Evolutionary conservation across 2,329 filamentous ascomycete species (phyloP), one percentile per base, ranked within the genome.

Genomic region (Zelopaecilomyces penicillatus): DNA sequence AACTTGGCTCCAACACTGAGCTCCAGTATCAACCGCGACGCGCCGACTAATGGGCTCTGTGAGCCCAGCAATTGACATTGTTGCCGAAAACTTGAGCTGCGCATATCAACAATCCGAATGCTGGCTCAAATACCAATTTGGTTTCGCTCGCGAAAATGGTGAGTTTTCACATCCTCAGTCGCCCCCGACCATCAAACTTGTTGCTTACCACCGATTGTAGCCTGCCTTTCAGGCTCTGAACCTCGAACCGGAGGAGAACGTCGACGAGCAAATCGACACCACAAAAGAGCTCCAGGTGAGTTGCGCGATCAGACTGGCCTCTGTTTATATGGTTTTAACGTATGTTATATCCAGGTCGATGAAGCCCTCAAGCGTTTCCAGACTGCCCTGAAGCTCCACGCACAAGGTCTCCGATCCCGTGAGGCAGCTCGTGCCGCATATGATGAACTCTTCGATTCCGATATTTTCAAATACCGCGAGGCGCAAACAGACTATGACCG

Each of bases 321-420:
- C 19, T 19, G 19, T 19, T 19, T 19, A 19, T 19, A 19, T 19
- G 19, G 5, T 37, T 28, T 26, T 48, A 31, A 46, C 31, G 3
- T n/a, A 5, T 3, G 3, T 8, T 12, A 6, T 12, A 19, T 19
- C 19, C 19, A 85, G 74, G 91, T 97, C 58, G 93, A 98, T 58
- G 93, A 98, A 68, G 90, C 93, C 39, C 72, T 98, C 50, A 97
- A 96, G 67, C 78, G 91, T 32, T 98, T 96, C 62, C 90, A 97
- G 60, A 83, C 76, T 55, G 93, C 93, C 39, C 70, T 98, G 46
- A 95, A 91, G 63, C 80, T 90, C 53, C 93, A 98, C 61, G 84
- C 91, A 2, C 88, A 95, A 65, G 90, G 93, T 2, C 81, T 86
- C 1, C 69, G 70, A 12, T 86, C 81, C 43, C 93, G 87, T 61